Conservation (phyloP, 1,284 basidiomycete genomes). For the Sphaerobolus stellatus region DNA sequence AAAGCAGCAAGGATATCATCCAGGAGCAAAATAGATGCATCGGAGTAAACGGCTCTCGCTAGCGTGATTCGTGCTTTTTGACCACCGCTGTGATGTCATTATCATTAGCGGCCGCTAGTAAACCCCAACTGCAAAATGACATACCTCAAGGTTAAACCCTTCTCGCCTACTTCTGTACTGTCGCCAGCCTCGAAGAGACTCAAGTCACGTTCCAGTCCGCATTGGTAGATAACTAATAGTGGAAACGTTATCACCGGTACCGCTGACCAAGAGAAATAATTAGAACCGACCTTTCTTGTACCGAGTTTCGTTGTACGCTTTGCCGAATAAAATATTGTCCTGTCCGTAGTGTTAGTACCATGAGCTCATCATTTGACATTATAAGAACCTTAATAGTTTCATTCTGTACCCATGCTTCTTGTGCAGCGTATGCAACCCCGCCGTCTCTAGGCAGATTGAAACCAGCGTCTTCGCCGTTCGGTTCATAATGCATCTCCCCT, state of each 20-base stretch:
- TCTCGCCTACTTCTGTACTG: slow-evolving; percentile 68
- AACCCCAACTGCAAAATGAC: slow-evolving; percentile 14
- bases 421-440: slow-evolving; percentile 43
- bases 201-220: slow-evolving; percentile 15
- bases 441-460: slow-evolving; percentile 42
- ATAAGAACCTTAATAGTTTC: slow-evolving; percentile 17
- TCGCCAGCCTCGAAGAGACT: slow-evolving; percentile 52
- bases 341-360: neutral
- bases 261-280: neutral
- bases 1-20: slow-evolving; percentile 53
- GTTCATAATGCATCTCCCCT: slow-evolving; percentile 20
- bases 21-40: slow-evolving; percentile 59
- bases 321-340: slow-evolving; percentile 36
- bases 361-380: neutral
- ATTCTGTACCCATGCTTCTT: slow-evolving; percentile 42
- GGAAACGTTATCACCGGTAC: neutral
- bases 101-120: neutral
- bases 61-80: slow-evolving; percentile 78
- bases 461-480: slow-evolving; percentile 31
- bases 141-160: slow-evolving; percentile 55
- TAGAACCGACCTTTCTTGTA: slow-evolving; percentile 22
- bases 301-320: slow-evolving; percentile 24
- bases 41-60: slow-evolving; percentile 69
- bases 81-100: slow-evolving; percentile 53
- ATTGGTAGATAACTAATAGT: slow-evolving; percentile 11